Evolutionary conservation across 495 filamentous ascomycete genomes (phyloP).

Genomic region (Lentithecium fluviatile): DNA sequence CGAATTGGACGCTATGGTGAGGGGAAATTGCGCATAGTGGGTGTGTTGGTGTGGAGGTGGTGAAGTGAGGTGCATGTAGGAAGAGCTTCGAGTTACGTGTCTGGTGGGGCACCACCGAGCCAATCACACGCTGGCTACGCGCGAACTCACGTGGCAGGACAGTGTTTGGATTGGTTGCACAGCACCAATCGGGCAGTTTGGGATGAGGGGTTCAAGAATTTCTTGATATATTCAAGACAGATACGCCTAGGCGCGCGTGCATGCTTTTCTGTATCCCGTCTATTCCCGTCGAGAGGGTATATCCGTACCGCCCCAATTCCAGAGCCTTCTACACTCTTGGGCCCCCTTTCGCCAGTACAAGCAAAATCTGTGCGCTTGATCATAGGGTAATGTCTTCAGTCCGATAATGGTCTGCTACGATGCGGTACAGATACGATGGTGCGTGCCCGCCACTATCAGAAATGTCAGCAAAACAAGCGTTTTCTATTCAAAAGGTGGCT

Average conservation of each 20-base stretch:
- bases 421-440: constrained; percentile 74
- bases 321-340: too few relatives aligned
- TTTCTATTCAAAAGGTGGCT: constrained; percentile 41
- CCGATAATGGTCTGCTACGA: constrained; percentile 83
- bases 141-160: background rate
- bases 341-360: too few relatives aligned
- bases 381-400: constrained; percentile 70
- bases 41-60: background rate
- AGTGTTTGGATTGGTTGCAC: background rate
- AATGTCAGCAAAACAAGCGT: constrained; percentile 2
- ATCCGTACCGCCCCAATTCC: too few relatives aligned
- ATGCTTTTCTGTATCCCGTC: too few relatives aligned
- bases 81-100: background rate
- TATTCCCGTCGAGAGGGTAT: too few relatives aligned
- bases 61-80: background rate
- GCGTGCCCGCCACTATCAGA: constrained; percentile 32
- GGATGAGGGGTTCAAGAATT: too few relatives aligned
- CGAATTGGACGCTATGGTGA: too few relatives aligned
- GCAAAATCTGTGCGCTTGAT: too few relatives aligned
- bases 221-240: too few relatives aligned
- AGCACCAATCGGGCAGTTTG: too few relatives aligned
- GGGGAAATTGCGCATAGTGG: background rate
- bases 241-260: too few relatives aligned
- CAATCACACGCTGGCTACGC: background rate
- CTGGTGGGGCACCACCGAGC: background rate